Evolutionary conservation across 1,139 yeast genomes (phyloP).

Genomic region (Yamadazyma friedrichii): DNA sequence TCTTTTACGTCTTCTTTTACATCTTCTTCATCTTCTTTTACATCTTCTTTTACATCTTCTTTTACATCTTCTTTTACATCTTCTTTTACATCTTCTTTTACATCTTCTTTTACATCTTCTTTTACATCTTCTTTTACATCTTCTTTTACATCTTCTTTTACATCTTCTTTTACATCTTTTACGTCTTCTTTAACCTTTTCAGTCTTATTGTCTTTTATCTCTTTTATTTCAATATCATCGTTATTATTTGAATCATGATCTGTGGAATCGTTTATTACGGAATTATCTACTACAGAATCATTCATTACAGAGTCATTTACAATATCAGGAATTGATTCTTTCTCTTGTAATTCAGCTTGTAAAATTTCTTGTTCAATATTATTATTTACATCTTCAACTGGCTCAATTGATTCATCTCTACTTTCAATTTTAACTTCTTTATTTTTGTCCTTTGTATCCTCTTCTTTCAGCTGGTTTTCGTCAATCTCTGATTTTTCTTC

Average conservation of each 20-base stretch:
- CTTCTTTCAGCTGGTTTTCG: neutral
- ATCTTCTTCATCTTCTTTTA: neutral
- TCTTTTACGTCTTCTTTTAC: neutral
- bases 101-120: neutral
- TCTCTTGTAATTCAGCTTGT: slow-evolving; percentile 1
- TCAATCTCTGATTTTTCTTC: neutral
- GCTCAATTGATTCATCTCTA: slow-evolving; percentile 1
- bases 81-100: neutral
- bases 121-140: neutral
- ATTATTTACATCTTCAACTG: neutral
- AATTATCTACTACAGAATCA: neutral
- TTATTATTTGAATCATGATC: neutral
- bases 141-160: neutral
- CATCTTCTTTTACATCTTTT: slow-evolving; percentile 4
- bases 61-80: slow-evolving; percentile 2
- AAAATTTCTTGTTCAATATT: neutral
- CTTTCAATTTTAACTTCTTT: neutral
- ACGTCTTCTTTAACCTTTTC: neutral
- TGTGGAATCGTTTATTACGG: too few species aligned
- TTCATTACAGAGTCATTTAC: neutral
- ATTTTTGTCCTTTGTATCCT: neutral
- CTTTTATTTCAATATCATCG: neutral
- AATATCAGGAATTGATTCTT: neutral
- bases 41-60: neutral
- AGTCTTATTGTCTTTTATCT: neutral